Evolutionary conservation across 192 early-diverging fungal genomes (phyloP).

Genomic region (Coemansia sp.): DNA sequence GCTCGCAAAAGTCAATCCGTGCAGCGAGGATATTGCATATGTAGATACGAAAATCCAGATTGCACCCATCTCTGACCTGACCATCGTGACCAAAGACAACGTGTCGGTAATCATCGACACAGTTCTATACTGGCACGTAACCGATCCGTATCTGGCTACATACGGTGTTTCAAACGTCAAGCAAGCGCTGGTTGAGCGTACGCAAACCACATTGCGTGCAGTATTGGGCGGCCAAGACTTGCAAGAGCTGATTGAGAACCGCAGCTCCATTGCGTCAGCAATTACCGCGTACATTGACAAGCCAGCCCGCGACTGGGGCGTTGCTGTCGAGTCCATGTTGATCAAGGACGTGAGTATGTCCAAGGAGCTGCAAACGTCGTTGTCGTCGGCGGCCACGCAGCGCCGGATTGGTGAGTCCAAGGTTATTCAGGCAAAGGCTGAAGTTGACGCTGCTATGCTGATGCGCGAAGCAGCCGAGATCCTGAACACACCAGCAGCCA

Average conservation of each 20-base stretch:
- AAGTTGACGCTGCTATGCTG: conserved; percentile 83
- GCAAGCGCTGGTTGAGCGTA: conserved; percentile 78
- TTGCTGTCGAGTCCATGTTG: conserved; percentile 76
- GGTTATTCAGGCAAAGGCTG: conserved; percentile 85
- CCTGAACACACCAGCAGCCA: conserved; percentile 76
- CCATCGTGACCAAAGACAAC: conserved; percentile 90
- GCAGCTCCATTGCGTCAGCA: conserved; percentile 81
- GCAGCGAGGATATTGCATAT: conserved; percentile 40
- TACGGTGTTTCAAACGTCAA: conserved; percentile 80
- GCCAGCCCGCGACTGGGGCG: conserved; percentile 78
- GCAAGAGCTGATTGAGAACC: conserved; percentile 88
- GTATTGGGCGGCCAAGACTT: conserved; percentile 79
- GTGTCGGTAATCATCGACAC: conserved; percentile 81
- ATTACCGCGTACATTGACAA: conserved; percentile 81
- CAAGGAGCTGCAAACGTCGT: conserved; percentile 74
- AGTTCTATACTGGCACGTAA: conserved; percentile 83
- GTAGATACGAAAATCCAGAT: conserved; percentile 69
- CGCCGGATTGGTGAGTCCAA: conserved; percentile 87
- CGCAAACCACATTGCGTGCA: conserved; percentile 86
- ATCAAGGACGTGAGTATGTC: conserved; percentile 85
- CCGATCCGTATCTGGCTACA: conserved; percentile 76
- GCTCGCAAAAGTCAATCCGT: conserved; percentile 53
- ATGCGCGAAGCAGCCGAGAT: conserved; percentile 93
- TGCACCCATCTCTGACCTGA: conserved; percentile 63
- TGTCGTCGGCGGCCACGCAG: conserved; percentile 87